Percentiles rank a stretch among this genome's conserved stretches.
phyloP scores from a whole-genome alignment of 2,329 filamentous ascomycete species.

The Thelonectria blattea region DNA sequence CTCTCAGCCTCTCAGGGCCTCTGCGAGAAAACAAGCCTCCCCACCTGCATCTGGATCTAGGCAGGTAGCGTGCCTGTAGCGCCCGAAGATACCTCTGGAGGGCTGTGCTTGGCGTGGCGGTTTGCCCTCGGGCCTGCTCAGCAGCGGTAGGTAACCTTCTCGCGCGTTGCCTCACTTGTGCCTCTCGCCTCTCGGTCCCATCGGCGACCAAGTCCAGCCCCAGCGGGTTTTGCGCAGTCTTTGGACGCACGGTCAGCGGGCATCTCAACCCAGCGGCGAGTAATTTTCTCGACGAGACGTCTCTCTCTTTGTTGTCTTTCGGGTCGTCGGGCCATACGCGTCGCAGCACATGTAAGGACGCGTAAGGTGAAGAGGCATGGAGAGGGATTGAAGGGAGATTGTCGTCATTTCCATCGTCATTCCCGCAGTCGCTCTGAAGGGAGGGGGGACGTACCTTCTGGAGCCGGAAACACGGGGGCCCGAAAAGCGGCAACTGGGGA shows the following conservation, averaged over 20 bases:
- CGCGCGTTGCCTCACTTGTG: background rate
- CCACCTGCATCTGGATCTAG: conserved; percentile 34
- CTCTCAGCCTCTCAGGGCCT: background rate
- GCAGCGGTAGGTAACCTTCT: conserved; percentile 4
- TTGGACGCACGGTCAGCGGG: conserved; percentile 5
- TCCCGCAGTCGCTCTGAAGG: conserved; percentile 12
- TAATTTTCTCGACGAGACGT: background rate
- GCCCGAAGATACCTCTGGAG: background rate
- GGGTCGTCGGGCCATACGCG: conserved; percentile 11
- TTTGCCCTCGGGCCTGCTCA: conserved; percentile 1
- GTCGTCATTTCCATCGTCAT: conserved; percentile 16
- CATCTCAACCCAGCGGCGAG: background rate
- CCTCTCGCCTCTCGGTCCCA: background rate
- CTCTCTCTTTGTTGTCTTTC: background rate
- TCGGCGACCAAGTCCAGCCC: background rate
- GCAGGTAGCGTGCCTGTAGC: conserved; percentile 5
- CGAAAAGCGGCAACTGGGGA: conserved; percentile 17
- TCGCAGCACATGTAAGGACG: conserved; percentile 2
- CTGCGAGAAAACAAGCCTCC: conserved; percentile 8
- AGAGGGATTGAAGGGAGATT: conserved; percentile 3
- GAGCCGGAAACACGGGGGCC: conserved; percentile 15
- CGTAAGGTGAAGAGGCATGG: conserved; percentile 10
- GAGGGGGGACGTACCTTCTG: conserved; percentile 4
- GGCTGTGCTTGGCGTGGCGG: conserved; percentile 15
- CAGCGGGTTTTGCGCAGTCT: background rate